Conservation (phyloP, 1,284 basidiomycete genomes). For the Apiotrichum gracile region DNA sequence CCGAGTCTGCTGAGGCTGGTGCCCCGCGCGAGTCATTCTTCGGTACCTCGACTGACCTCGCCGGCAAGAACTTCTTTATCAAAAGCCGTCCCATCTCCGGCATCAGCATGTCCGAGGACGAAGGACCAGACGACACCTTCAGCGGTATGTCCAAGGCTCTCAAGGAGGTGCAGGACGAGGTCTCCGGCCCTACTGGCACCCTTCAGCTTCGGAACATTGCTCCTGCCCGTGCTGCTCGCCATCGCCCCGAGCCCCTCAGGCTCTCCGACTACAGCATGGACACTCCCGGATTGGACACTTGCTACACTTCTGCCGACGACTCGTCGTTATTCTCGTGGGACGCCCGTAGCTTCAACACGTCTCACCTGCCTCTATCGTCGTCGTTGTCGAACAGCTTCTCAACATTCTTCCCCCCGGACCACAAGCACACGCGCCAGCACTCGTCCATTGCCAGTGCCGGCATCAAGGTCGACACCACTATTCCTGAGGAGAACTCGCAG, state of each 20-base stretch:
- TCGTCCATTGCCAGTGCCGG: constrained; percentile 22
- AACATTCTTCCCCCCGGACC: constrained; percentile 11
- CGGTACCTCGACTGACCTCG: constrained; percentile 35
- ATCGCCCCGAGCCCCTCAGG: constrained; percentile 25
- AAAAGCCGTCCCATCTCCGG: constrained; percentile 16
- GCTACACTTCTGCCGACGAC: constrained; percentile 22
- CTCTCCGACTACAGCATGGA: constrained; percentile 14
- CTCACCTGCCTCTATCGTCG: constrained; percentile 1
- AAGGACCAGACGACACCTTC: constrained; percentile 26
- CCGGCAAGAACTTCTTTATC: constrained; percentile 21
- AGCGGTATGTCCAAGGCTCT: constrained; percentile 15
- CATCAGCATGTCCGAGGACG: neutral
- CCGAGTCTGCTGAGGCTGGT: neutral
- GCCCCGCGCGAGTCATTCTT: constrained; percentile 58
- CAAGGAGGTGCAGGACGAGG: neutral
- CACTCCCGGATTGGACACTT: constrained; percentile 33
- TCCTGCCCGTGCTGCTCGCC: constrained; percentile 2
- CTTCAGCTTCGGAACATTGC: neutral
- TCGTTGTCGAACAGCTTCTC: neutral
- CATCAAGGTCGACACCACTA: constrained; percentile 31
- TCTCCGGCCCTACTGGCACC: neutral
- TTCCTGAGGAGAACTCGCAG: constrained; percentile 35
- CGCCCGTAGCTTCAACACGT: constrained; percentile 23
- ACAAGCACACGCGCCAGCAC: constrained; percentile 28
- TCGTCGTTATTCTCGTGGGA: constrained; percentile 35